Evolutionary conservation across 345 rosid genomes (phyloP), one percentile per base, ranked within the genome.

Genomic region (Eucalyptus pauciflora): DNA sequence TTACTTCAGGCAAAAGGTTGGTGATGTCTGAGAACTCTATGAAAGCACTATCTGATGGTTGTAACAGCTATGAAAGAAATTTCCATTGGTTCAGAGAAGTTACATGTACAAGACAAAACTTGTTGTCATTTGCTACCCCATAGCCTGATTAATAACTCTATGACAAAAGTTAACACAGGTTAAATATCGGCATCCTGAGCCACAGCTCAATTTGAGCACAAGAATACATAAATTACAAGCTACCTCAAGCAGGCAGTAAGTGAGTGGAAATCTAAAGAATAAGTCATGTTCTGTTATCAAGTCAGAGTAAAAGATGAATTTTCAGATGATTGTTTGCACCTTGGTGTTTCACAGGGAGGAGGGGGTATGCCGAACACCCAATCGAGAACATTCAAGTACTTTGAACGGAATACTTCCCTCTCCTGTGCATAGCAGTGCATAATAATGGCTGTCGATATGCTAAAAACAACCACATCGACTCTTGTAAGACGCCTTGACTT

Each of bases 321-420:
- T 76, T 76, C 85, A 56, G 88, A 29, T 76, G 85, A 41, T 41
- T 76, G 85, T 90, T 94, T 94, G 92, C 91, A 87, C 58, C 90
- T 91, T 10, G 97, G 95, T 79, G 94, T 93, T 94, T 95, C 95
- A 46, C 92, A 91, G 5, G 95, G 91, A 27, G 95, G 94, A 69
- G 94, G 94, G 67, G 99, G 99, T 86, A 96, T 96, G 67, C 98
- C 99, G 45, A 96, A 96, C 85, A 96, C 99, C 99, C 99, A 97
- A 88, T 97, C 99, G 9, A 97, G 95, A 56, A 96, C 99, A 43
- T 97, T 96, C 89, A 96, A 92, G 91, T 97, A 97, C 92, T 97
- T 97, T 86, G 99, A 97, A 85, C 96, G 93, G 89, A 96, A 97
- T n/a, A 96, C 97, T 15, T 97, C 99, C 91, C 99, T 94, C 90